Evolutionary conservation across 1,284 basidiomycete genomes (phyloP).

Genomic region (Ceratorhiza oryzae-sativae): DNA sequence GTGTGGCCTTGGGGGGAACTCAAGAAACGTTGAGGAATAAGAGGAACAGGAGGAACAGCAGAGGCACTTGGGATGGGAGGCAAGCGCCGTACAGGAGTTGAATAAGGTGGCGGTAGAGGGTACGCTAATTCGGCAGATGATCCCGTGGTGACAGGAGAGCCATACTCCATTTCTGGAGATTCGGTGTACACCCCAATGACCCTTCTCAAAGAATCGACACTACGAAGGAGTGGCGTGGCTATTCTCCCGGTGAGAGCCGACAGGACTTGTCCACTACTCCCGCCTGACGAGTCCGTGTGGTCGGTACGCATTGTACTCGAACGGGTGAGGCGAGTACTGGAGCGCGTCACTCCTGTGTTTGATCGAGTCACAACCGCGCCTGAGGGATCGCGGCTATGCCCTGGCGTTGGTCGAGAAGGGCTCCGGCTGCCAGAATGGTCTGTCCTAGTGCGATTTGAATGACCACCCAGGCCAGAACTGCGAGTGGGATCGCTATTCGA

Average conservation of each 20-base stretch:
- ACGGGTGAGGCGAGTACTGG: conserved; percentile 4
- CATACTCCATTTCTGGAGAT: neutral
- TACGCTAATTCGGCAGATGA: neutral
- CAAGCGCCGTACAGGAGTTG: neutral
- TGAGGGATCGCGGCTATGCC: neutral
- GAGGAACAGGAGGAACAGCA: neutral
- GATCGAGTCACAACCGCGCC: neutral
- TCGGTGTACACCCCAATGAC: neutral
- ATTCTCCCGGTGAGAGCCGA: neutral
- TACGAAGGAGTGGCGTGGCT: conserved; percentile 1
- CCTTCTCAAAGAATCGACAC: conserved; percentile 18
- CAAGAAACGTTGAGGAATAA: neutral
- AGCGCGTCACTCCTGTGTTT: neutral
- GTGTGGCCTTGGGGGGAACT: neutral
- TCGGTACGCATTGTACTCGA: conserved; percentile 20
- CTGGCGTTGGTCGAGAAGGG: neutral
- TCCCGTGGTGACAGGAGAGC: neutral
- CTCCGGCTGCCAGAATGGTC: neutral
- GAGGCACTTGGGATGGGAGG: conserved; percentile 7
- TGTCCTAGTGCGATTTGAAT: neutral
- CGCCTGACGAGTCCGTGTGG: neutral
- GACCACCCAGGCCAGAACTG: too few relatives aligned
- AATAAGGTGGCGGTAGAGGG: neutral
- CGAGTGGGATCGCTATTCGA: neutral
- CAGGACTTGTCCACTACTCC: conserved; percentile 18